A percentile compares a stretch with the other conserved stretches of the same genome.
phyloP scores from a whole-genome alignment of 768 basidiomycete genomes.

The Phanerodontia chrysosporium region DNA sequence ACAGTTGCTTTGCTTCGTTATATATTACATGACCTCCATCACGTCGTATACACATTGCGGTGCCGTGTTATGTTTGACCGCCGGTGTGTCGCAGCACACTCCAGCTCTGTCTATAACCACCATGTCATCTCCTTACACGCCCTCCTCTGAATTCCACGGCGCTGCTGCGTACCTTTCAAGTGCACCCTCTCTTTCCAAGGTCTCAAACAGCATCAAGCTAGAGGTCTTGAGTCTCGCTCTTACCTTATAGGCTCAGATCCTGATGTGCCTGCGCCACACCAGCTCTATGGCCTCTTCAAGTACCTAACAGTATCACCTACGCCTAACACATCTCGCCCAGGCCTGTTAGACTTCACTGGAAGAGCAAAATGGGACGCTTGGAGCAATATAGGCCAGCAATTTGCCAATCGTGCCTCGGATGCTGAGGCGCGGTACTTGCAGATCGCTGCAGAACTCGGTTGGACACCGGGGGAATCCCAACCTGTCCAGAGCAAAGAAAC shows the following conservation, averaged over 20 bases:
- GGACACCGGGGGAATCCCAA: slow-evolving; percentile 39
- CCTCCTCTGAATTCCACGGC: slow-evolving; percentile 44
- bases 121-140: slow-evolving; percentile 22
- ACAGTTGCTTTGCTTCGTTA: not conserved
- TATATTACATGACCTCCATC: not conserved
- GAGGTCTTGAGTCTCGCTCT: slow-evolving; percentile 49
- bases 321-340: slow-evolving; percentile 60
- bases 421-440: slow-evolving; percentile 66
- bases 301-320: slow-evolving; percentile 53
- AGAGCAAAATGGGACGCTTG: slow-evolving; percentile 90
- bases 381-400: slow-evolving; percentile 47
- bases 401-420: slow-evolving; percentile 35
- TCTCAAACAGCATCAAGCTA: slow-evolving; percentile 63
- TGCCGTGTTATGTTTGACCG: not conserved
- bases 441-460: slow-evolving; percentile 66
- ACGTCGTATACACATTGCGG: not conserved
- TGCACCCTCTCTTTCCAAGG: slow-evolving; percentile 46
- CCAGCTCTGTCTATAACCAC: slow-evolving; percentile 2
- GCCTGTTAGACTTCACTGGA: slow-evolving; percentile 73
- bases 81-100: not conserved
- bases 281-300: slow-evolving; percentile 89
- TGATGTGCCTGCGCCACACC: slow-evolving; percentile 8
- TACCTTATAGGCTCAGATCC: slow-evolving; percentile 6
- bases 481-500: not conserved
- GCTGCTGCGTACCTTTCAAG: slow-evolving; percentile 65